Conservation (phyloP, 768 basidiomycete species). For the Calocybe indica region DNA sequence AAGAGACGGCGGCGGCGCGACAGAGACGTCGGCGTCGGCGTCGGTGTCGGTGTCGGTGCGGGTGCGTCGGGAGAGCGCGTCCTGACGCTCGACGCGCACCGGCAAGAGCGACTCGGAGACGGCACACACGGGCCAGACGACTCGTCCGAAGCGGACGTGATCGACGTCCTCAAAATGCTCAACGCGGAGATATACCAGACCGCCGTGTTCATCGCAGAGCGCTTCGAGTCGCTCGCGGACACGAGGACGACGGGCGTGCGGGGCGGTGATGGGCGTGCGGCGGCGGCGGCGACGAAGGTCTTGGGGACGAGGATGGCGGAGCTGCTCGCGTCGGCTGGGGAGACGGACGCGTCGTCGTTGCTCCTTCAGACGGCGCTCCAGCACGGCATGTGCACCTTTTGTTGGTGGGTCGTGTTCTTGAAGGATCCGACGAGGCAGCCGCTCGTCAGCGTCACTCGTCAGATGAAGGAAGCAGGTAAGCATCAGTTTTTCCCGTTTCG, state of each 20-base stretch:
- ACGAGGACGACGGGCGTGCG: neutral
- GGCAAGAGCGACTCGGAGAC: too few species aligned
- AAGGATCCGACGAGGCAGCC: slow-evolving; percentile 40
- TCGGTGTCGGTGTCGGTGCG: too few species aligned
- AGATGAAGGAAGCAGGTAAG: slow-evolving; percentile 29
- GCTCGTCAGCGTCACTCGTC: slow-evolving; percentile 27
- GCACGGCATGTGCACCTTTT: slow-evolving; percentile 37
- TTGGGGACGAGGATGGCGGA: slow-evolving; percentile 30
- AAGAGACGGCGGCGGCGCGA: too few species aligned
- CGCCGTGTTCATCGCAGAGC: slow-evolving; percentile 40
- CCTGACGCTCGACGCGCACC: too few species aligned
- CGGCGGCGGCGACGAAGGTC: slow-evolving; percentile 19
- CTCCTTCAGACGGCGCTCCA: slow-evolving; percentile 40
- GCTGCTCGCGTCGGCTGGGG: slow-evolving; percentile 29
- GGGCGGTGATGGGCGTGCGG: neutral
- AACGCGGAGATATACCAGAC: slow-evolving; percentile 44
- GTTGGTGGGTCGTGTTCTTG: slow-evolving; percentile 46
- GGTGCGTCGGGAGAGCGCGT: too few species aligned
- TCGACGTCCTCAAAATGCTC: slow-evolving; percentile 35
- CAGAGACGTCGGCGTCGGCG: too few species aligned
- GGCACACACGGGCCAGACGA: too few species aligned
- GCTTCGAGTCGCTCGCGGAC: slow-evolving; percentile 21
- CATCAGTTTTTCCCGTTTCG: neutral
- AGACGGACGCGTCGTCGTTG: slow-evolving; percentile 29
- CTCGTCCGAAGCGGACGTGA: slow-evolving; percentile 35